These are phyloP conservation scores for Suhomyces sp. DNA, from an alignment of 805 yeast species.

Conservation along the genomic window DNA sequence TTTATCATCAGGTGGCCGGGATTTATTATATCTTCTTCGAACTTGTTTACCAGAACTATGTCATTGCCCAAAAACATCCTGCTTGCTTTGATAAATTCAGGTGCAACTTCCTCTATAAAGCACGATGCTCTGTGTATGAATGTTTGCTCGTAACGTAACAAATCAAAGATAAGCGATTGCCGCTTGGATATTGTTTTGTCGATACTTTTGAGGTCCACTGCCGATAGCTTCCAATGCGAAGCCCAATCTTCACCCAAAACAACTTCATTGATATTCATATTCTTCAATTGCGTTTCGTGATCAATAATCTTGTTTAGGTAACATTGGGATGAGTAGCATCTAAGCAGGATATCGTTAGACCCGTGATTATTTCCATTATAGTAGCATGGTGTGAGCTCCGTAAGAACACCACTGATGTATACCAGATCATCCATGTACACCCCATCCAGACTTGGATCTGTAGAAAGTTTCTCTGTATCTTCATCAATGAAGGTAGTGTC, in stretches of 20 bases:
- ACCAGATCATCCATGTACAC: slow-evolving; percentile 17
- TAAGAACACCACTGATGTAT: slow-evolving; percentile 39
- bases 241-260: slow-evolving; percentile 56
- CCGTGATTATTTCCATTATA: slow-evolving; percentile 24
- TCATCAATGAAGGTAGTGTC: not conserved
- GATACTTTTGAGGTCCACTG: slow-evolving; percentile 50
- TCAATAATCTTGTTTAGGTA: slow-evolving; percentile 28
- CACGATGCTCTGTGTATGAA: slow-evolving; percentile 66
- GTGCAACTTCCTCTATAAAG: slow-evolving; percentile 49
- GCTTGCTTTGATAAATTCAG: slow-evolving; percentile 35
- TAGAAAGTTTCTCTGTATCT: not conserved
- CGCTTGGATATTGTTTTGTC: slow-evolving; percentile 54
- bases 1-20: slow-evolving; percentile 55
- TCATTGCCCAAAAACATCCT: slow-evolving; percentile 19
- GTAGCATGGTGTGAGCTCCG: slow-evolving; percentile 47
- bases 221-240: slow-evolving; percentile 60
- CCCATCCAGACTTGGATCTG: slow-evolving; percentile 3
- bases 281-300: slow-evolving; percentile 19
- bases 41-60: slow-evolving; percentile 38
- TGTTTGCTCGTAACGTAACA: slow-evolving; percentile 67
- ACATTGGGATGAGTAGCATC: slow-evolving; percentile 36
- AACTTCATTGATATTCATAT: slow-evolving; percentile 19
- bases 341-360: slow-evolving; percentile 13
- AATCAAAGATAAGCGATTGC: slow-evolving; percentile 75
- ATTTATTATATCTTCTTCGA: slow-evolving; percentile 56